Percentiles rank a stretch among this genome's conserved stretches.
phyloP scores from a whole-genome alignment of 768 basidiomycete genomes.

The Podaxis rugospora region DNA sequence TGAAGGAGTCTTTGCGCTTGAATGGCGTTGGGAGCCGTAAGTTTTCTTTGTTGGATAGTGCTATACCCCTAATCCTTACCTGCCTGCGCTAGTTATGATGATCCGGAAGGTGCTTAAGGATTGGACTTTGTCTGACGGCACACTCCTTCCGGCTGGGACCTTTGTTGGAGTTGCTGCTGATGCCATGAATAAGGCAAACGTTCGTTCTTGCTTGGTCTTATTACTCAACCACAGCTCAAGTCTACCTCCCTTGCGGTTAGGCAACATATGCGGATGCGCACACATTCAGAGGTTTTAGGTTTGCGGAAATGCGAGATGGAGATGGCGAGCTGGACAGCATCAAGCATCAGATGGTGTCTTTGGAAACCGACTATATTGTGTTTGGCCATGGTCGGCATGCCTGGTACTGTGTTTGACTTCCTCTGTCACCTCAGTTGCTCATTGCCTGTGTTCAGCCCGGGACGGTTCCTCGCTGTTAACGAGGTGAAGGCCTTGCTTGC shows the following conservation, averaged over 20 bases:
- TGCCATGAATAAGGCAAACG: conserved; percentile 20
- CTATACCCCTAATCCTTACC: background rate
- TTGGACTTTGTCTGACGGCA: conserved; percentile 36
- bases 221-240: background rate
- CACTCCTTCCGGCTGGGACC: conserved; percentile 29
- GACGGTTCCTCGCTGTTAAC: conserved; percentile 36
- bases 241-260: background rate
- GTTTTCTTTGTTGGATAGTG: background rate
- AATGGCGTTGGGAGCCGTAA: background rate
- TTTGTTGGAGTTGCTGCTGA: conserved; percentile 20
- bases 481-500: conserved; percentile 34
- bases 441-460: conserved; percentile 23
- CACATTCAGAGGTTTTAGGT: conserved; percentile 36
- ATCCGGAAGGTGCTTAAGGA: conserved; percentile 27
- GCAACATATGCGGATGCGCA: conserved; percentile 21
- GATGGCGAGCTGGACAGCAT: conserved; percentile 11
- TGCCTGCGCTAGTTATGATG: conserved; percentile 9
- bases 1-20: conserved; percentile 30
- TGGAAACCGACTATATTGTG: conserved; percentile 19
- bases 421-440: background rate
- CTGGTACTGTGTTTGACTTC: conserved; percentile 16
- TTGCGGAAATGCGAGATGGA: conserved; percentile 24
- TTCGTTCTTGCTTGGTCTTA: background rate
- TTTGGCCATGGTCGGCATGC: conserved; percentile 29
- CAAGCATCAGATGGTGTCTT: conserved; percentile 25